Percentiles rank a stretch among this genome's conserved stretches.
Evolutionary conservation across 2,329 filamentous ascomycete species (phyloP).

Genomic region (Colletotrichum tropicale): DNA sequence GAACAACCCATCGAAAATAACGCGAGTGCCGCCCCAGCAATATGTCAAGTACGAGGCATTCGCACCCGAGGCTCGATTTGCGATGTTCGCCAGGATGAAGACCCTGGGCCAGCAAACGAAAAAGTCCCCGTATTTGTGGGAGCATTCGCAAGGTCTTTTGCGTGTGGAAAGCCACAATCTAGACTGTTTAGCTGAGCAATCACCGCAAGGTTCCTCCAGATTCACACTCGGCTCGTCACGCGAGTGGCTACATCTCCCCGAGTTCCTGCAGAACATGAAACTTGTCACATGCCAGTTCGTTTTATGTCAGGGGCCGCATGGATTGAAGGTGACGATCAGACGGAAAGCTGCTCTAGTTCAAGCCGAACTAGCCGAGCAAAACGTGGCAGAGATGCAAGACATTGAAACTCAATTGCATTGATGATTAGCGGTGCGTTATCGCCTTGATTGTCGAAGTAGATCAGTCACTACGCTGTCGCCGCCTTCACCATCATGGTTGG

Average conservation of each 20-base stretch:
- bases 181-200: not conserved
- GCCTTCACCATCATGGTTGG: not conserved
- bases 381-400: not conserved
- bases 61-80: not conserved
- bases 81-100: not conserved
- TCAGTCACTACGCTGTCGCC: not conserved
- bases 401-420: not conserved
- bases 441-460: not conserved
- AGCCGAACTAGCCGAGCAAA: not conserved
- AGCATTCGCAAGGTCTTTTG: not conserved
- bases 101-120: not conserved
- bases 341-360: not conserved
- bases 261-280: not conserved
- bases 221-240: not conserved
- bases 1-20: not conserved
- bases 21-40: not conserved
- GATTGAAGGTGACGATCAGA: not conserved
- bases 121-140: not conserved
- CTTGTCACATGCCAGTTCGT: not conserved
- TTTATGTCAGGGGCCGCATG: not conserved
- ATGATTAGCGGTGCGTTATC: not conserved
- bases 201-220: not conserved
- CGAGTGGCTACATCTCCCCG: not conserved
- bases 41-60: not conserved
- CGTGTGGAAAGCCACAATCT: not conserved